Evolutionary conservation across 148 eudicot genomes (phyloP).

Genomic region (Rhododendron vialii): DNA sequence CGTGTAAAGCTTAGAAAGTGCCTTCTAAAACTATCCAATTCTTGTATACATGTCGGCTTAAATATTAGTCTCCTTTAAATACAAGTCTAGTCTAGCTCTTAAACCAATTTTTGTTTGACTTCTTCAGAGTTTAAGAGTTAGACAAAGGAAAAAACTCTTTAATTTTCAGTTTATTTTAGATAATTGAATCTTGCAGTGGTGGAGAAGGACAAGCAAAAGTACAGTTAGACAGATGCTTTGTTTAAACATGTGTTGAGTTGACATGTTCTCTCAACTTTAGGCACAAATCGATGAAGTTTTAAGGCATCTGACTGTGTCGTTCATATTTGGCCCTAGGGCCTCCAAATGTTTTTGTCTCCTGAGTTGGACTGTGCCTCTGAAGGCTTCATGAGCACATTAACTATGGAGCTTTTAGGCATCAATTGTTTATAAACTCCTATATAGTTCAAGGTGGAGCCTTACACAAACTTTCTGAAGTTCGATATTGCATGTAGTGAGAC

Average conservation of each 20-base stretch:
- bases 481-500: background rate
- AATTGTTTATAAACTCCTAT: background rate
- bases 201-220: background rate
- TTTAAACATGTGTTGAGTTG: background rate
- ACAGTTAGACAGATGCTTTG: background rate
- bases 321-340: background rate
- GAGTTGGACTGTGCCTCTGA: background rate
- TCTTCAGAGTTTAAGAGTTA: background rate
- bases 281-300: background rate
- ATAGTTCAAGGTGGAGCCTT: background rate
- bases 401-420: background rate
- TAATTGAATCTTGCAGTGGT: background rate
- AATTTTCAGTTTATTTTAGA: background rate
- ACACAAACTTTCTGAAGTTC: background rate
- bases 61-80: background rate
- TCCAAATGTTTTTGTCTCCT: background rate
- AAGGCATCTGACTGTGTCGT: background rate
- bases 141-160: background rate
- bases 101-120: background rate
- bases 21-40: background rate
- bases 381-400: background rate
- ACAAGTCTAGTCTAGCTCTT: background rate
- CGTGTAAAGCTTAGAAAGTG: background rate
- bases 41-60: background rate
- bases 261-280: background rate